phyloP scores from a whole-genome alignment of 169 alveolate species.

The Plasmodium cynomolgi region DNA sequence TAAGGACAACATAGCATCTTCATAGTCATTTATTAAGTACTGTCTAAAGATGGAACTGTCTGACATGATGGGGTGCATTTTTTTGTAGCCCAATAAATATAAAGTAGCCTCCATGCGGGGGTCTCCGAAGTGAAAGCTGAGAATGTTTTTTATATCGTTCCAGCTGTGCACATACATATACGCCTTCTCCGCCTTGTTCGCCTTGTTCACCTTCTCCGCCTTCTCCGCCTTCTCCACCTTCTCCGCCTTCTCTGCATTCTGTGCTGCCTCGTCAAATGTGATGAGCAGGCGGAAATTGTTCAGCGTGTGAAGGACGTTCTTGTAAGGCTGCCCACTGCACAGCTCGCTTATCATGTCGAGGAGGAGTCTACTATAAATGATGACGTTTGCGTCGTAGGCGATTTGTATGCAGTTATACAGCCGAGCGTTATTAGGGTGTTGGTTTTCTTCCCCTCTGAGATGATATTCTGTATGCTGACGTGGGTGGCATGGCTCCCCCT shows the following conservation, averaged over 20 bases:
- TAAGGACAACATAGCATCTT: slow-evolving; percentile 52
- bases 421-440: not conserved
- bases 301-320: not conserved
- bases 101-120: slow-evolving; percentile 14
- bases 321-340: not conserved
- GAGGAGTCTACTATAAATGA: slow-evolving; percentile 27
- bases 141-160: slow-evolving; percentile 33
- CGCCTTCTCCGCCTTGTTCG: not conserved
- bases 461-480: not conserved
- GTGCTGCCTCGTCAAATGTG: not conserved
- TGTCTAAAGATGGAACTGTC: slow-evolving; percentile 10
- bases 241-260: not conserved
- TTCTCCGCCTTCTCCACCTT: not conserved
- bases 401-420: slow-evolving; percentile 27
- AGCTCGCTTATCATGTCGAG: slow-evolving; percentile 46
- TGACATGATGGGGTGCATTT: slow-evolving; percentile 27
- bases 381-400: slow-evolving; percentile 38
- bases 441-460: not conserved
- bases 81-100: slow-evolving; percentile 48
- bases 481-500: not conserved
- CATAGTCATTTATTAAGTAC: slow-evolving; percentile 44
- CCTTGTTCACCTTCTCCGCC: too few relatives aligned
- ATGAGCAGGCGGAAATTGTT: slow-evolving; percentile 36
- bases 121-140: slow-evolving; percentile 27
- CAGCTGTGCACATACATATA: slow-evolving; percentile 45